Base-by-base conservation (phyloP, 2,329 filamentous ascomycete species). In the Claviceps maximensis region DNA sequence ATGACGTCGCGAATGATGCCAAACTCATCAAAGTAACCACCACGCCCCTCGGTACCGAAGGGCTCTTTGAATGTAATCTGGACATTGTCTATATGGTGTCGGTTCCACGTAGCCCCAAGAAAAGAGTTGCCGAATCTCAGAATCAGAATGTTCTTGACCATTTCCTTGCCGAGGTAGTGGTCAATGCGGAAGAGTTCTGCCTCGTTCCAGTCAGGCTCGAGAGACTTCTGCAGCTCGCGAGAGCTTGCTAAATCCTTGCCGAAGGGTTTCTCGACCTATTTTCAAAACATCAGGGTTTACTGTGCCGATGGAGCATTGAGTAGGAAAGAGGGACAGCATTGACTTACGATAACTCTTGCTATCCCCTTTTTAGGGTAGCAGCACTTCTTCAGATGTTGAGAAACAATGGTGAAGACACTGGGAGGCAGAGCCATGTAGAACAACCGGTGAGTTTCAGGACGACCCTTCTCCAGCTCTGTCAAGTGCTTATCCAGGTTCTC, bases 61-160 rank as follows among this genome's bases (percentile, higher is more conserved):
- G 93, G 93, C 75, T 98, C 93, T 77, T 98, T 98, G 80, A 98
- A 98, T 48, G 93, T 89, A 67, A 98, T 97, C 76, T 97, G 93
- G 49, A 98, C 86, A 64, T 95, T 98, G 75, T 97, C 93, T 74
- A 98, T 98, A 78, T 97, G 91, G 71, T 96, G 90, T 61, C 93
- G 83, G 78, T 97, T 98, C 93, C 93, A 98, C 55, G 91, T 98
- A 45, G 93, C 91, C 60, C 90, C 90, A 63, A 98, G 87, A 79
- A 98, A 98, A 61, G 95, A 90, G 76, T 98, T 98, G 63, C 93
- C 94, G 68, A 98, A 98, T 67, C 94, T 83, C 60, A 98, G 81
- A 62, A 98, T 96, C 60, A 98, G 79, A 61, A 98, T 94, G 74
- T 98, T 98, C 83, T 98, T 98, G 65, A 98, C 93, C 93, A 98